Evolutionary conservation across 2,329 filamentous ascomycete species (phyloP).

Genomic region (Lachnellula cervina): DNA sequence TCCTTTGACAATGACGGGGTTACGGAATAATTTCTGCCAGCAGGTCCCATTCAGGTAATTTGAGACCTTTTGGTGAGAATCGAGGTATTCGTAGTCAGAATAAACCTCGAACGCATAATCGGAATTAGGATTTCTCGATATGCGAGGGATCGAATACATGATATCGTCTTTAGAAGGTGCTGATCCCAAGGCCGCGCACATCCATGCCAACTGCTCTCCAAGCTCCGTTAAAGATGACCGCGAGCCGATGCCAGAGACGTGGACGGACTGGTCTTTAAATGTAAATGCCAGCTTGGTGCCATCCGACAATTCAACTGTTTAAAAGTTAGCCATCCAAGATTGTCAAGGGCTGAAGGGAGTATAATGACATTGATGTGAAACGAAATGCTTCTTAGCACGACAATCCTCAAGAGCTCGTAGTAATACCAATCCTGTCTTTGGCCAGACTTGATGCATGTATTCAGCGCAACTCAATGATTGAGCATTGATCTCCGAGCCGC

Average conservation of each 20-base stretch:
- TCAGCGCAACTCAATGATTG: neutral
- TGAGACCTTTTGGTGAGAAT: neutral
- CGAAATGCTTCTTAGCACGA: too few relatives aligned
- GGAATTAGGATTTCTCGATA: neutral
- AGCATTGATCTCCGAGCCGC: neutral
- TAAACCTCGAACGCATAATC: neutral
- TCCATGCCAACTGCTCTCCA: neutral
- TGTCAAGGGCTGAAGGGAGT: neutral
- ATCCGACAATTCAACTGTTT: neutral
- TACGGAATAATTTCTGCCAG: slow-evolving; percentile 13
- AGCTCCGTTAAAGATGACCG: neutral
- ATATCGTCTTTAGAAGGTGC: neutral
- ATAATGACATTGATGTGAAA: too few relatives aligned
- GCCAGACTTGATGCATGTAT: neutral
- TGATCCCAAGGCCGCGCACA: neutral
- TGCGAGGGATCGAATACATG: neutral
- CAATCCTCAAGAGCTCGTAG: neutral
- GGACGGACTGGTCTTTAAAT: too few relatives aligned
- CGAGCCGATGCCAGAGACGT: neutral
- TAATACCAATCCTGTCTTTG: neutral
- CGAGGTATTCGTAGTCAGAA: neutral
- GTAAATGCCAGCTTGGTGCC: neutral
- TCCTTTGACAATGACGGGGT: slow-evolving; percentile 10
- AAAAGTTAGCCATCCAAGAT: neutral
- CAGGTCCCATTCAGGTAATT: neutral